phyloP scores from a whole-genome alignment of 2,329 filamentous ascomycete genomes.

The Chalara sp. region DNA sequence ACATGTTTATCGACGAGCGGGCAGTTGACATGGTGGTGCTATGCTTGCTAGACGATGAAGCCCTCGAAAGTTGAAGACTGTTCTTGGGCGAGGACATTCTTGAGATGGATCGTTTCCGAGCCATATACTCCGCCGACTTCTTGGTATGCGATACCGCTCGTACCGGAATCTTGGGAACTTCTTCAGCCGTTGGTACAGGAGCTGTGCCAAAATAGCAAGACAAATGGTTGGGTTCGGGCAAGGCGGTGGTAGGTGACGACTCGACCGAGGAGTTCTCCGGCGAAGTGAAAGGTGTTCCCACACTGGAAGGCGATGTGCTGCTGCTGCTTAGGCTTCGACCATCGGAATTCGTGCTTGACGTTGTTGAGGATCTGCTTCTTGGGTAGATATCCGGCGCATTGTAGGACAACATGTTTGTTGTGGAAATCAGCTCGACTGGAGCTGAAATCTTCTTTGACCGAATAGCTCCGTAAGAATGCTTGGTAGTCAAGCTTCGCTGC shows the following conservation, averaged over 20 bases:
- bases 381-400: slow-evolving; percentile 76
- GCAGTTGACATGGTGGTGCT: slow-evolving; percentile 45
- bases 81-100: slow-evolving; percentile 52
- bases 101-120: slow-evolving; percentile 57
- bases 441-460: slow-evolving; percentile 68
- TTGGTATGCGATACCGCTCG: slow-evolving; percentile 86
- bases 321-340: slow-evolving; percentile 57
- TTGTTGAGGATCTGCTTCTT: slow-evolving; percentile 12
- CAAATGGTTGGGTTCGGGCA: slow-evolving; percentile 58
- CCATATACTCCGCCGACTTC: slow-evolving; percentile 70
- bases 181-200: slow-evolving; percentile 25
- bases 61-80: slow-evolving; percentile 38
- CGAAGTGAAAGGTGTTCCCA: slow-evolving; percentile 34
- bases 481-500: slow-evolving; percentile 21
- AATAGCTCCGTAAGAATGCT: slow-evolving; percentile 21
- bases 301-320: slow-evolving; percentile 48
- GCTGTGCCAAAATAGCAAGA: slow-evolving; percentile 53
- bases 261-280: slow-evolving; percentile 37
- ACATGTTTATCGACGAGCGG: slow-evolving; percentile 39
- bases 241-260: slow-evolving; percentile 31
- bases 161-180: slow-evolving; percentile 63
- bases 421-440: slow-evolving; percentile 81
- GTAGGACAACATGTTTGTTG: slow-evolving; percentile 94
- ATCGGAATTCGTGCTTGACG: slow-evolving; percentile 23
- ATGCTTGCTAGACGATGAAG: slow-evolving; percentile 46